These are phyloP conservation scores for Barbarea vulgaris DNA, from an alignment of 345 rosid genomes.

Conservation along the genomic window DNA sequence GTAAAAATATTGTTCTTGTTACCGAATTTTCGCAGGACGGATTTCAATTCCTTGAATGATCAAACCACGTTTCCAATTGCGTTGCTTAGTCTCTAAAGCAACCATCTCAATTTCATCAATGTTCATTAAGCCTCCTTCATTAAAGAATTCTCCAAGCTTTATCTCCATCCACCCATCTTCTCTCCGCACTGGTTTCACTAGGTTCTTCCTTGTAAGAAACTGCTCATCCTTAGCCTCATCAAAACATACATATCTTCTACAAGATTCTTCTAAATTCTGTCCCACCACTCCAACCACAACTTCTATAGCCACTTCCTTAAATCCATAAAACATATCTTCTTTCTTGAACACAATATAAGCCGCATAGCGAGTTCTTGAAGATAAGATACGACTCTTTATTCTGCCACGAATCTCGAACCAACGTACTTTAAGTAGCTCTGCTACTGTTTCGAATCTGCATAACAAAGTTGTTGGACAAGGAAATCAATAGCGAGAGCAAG, in stretches of 20 bases:
- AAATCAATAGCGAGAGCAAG: too few species aligned
- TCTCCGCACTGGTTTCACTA: neutral
- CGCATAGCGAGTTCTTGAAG: slow-evolving; percentile 28
- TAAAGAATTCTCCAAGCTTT: neutral
- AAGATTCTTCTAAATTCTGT: neutral
- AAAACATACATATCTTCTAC: slow-evolving; percentile 8
- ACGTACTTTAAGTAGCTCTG: neutral
- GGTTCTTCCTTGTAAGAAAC: neutral
- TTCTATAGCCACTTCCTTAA: slow-evolving; percentile 14
- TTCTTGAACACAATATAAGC: slow-evolving; percentile 23
- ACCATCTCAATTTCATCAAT: neutral
- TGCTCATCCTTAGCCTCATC: neutral
- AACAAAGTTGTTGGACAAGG: too few species aligned
- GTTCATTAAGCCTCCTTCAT: neutral
- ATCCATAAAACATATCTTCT: neutral
- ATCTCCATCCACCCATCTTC: slow-evolving; percentile 4
- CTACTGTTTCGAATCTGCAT: slow-evolving; percentile 12
- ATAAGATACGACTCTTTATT: neutral
- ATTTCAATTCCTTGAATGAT: slow-evolving; percentile 5
- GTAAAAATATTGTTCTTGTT: too few species aligned
- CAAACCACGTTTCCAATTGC: slow-evolving; percentile 5
- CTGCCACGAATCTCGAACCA: slow-evolving; percentile 26
- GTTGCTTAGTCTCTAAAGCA: neutral
- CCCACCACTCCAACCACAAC: slow-evolving; percentile 34
- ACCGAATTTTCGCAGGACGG: too few species aligned